These are phyloP conservation scores for Monascus purpureus DNA, from an alignment of 495 filamentous ascomycete species.

Conservation along the genomic window DNA sequence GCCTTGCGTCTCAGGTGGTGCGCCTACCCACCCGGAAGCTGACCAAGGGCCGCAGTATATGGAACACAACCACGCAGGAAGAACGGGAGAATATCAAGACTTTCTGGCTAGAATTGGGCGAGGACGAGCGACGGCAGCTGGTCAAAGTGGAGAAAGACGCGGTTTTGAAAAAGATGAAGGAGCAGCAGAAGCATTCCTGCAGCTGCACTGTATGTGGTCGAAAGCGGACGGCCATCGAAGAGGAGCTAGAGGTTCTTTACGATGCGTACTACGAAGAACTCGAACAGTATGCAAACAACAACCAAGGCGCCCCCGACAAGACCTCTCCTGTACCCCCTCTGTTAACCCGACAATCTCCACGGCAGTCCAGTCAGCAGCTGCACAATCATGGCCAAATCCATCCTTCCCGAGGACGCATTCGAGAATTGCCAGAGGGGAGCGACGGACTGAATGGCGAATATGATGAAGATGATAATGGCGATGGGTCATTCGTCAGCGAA, in stretches of 20 bases:
- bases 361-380: conserved; percentile 28
- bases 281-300: conserved; percentile 90
- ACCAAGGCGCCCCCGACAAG: conserved; percentile 47
- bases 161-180: conserved; percentile 98
- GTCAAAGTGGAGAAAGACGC: conserved; percentile 99
- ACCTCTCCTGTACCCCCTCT: conserved; percentile 48
- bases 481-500: conserved; percentile 37
- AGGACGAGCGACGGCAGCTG: conserved; percentile 82
- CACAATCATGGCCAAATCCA: conserved; percentile 35
- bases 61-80: conserved; percentile 88
- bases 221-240: conserved; percentile 94
- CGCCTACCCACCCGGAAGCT: conserved; percentile 17
- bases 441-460: conserved; percentile 45
- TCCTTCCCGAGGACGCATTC: conserved; percentile 34
- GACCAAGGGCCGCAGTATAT: conserved; percentile 66
- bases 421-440: conserved; percentile 56
- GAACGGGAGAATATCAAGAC: conserved; percentile 95
- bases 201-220: conserved; percentile 95
- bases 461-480: conserved; percentile 37
- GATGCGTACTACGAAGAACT: conserved; percentile 98
- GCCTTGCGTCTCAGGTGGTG: conserved; percentile 16
- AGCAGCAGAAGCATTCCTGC: conserved; percentile 98
- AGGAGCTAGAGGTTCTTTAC: conserved; percentile 96
- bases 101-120: conserved; percentile 94
- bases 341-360: conserved; percentile 32